phyloP scores from a whole-genome alignment of 106 monocot genomes.

The Hemerocallis citrina region DNA sequence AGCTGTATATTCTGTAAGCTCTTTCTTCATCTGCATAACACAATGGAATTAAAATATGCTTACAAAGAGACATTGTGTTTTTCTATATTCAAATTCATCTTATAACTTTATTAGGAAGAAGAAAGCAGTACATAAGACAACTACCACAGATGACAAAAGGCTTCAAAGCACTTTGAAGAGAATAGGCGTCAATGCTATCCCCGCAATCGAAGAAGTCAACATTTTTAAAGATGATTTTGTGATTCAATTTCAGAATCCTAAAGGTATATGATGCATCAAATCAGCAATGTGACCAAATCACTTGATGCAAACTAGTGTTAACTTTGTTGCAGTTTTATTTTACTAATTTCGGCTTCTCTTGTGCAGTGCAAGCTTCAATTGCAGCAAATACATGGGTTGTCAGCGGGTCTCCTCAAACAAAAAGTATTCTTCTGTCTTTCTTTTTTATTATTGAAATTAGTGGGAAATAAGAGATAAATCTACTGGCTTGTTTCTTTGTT shows the following conservation, averaged over 20 bases:
- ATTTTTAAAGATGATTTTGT: slow-evolving; percentile 75
- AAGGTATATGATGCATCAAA: slow-evolving; percentile 25
- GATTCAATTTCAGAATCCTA: slow-evolving; percentile 63
- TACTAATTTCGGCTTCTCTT: background rate
- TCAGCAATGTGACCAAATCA: background rate
- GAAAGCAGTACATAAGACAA: slow-evolving; percentile 69
- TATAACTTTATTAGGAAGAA: slow-evolving; percentile 43
- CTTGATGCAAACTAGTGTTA: background rate
- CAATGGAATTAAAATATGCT: background rate
- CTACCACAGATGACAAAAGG: slow-evolving; percentile 69
- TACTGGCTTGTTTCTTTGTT: background rate
- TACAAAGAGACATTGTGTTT: background rate
- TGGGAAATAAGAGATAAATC: background rate
- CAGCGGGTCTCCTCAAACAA: slow-evolving; percentile 71
- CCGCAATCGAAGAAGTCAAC: slow-evolving; percentile 76
- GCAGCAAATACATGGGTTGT: slow-evolving; percentile 81
- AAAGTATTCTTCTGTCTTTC: slow-evolving; percentile 30
- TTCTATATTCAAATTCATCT: background rate
- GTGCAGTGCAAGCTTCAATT: slow-evolving; percentile 75
- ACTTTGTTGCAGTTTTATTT: background rate
- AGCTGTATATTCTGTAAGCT: too few species aligned
- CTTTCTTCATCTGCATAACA: background rate
- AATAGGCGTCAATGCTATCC: slow-evolving; percentile 65
- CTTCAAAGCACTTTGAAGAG: slow-evolving; percentile 77
- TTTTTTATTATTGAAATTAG: background rate